A percentile compares a stretch with the other conserved stretches of the same genome.
These are phyloP conservation scores for Phytophthora litchii DNA, from an alignment of 352 stramenopile genomes.

Conservation along the genomic window DNA sequence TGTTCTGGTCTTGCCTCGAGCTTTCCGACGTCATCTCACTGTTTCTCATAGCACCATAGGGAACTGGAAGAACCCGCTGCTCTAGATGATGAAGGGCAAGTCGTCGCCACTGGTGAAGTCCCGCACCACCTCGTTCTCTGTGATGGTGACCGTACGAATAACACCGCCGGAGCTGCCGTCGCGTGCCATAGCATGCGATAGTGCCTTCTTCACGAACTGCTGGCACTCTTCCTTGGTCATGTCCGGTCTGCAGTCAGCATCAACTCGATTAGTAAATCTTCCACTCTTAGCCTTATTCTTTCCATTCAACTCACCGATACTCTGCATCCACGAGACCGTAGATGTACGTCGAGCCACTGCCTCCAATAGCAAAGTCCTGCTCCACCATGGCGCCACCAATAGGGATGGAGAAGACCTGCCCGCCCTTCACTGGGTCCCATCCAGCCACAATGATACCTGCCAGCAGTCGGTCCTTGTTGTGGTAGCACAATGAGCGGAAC, in stretches of 20 bases:
- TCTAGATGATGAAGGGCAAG: constrained; percentile 90
- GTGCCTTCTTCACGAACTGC: constrained; percentile 94
- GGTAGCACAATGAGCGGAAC: constrained; percentile 96
- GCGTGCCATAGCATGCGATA: constrained; percentile 97
- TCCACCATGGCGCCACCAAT: constrained; percentile 96
- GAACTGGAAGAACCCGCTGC: not conserved
- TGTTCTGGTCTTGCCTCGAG: not conserved
- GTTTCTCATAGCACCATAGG: not conserved
- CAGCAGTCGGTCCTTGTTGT: constrained; percentile 97
- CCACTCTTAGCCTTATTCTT: not conserved
- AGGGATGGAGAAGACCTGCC: constrained; percentile 96
- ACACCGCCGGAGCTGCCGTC: constrained; percentile 98
- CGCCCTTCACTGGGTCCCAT: constrained; percentile 96
- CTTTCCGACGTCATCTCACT: not conserved
- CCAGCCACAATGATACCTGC: constrained; percentile 98
- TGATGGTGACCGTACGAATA: constrained; percentile 97
- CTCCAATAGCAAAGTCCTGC: constrained; percentile 97
- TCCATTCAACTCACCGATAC: constrained; percentile 68
- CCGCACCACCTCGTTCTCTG: constrained; percentile 88
- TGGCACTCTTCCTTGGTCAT: constrained; percentile 98
- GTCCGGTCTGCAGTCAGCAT: constrained; percentile 52
- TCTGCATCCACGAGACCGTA: constrained; percentile 96
- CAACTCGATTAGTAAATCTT: not conserved
- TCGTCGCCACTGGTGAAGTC: constrained; percentile 93
- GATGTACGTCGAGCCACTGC: constrained; percentile 98